Evolutionary conservation across 768 basidiomycete genomes (phyloP).

Genomic region (Leccinum imitatum): DNA sequence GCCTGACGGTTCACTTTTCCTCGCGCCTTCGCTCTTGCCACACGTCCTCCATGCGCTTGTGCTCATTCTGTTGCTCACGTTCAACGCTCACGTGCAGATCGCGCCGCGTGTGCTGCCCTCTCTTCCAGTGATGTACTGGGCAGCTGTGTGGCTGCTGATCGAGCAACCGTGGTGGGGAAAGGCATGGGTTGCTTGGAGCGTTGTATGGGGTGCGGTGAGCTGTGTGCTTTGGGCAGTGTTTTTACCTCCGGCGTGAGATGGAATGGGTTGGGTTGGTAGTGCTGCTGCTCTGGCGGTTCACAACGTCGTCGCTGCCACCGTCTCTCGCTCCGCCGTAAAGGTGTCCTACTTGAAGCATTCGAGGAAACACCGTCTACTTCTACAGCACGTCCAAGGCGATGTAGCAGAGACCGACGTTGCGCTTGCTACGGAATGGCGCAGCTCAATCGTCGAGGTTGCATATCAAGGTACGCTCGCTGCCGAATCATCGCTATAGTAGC

Average conservation of each 20-base stretch:
- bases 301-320: slow-evolving; percentile 55
- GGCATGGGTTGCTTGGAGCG: slow-evolving; percentile 75
- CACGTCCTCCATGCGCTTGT: slow-evolving; percentile 74
- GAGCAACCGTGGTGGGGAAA: slow-evolving; percentile 47
- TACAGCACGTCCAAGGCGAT: slow-evolving; percentile 41
- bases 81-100: slow-evolving; percentile 88
- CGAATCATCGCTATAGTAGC: neutral
- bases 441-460: slow-evolving; percentile 50
- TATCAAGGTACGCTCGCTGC: slow-evolving; percentile 50
- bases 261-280: neutral
- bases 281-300: slow-evolving; percentile 7
- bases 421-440: slow-evolving; percentile 50
- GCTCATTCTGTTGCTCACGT: slow-evolving; percentile 61
- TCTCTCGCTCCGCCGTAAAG: slow-evolving; percentile 39
- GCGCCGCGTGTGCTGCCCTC: slow-evolving; percentile 72
- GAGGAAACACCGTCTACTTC: slow-evolving; percentile 41
- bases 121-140: slow-evolving; percentile 86
- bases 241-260: slow-evolving; percentile 78
- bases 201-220: slow-evolving; percentile 52
- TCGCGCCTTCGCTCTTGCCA: slow-evolving; percentile 50
- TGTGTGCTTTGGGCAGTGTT: slow-evolving; percentile 80
- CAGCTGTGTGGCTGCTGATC: slow-evolving; percentile 64
- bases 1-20: slow-evolving; percentile 25
- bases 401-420: slow-evolving; percentile 36
- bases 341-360: slow-evolving; percentile 52